Evolutionary conservation across 2,329 filamentous ascomycete species (phyloP).

Genomic region (Aspergillus sp.): DNA sequence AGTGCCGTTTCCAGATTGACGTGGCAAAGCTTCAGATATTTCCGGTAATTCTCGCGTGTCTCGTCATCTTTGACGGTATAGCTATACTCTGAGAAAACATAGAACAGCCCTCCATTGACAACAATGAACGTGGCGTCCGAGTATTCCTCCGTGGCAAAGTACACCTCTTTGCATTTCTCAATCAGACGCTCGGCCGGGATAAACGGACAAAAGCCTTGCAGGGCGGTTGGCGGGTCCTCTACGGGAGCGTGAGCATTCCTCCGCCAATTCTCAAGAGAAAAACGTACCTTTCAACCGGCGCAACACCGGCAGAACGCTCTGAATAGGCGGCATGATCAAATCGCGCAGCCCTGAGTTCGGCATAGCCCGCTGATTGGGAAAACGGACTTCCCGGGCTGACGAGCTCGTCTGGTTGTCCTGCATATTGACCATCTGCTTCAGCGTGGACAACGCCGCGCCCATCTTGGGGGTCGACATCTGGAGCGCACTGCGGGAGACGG

Average conservation of each 20-base stretch:
- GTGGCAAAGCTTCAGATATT: slow-evolving; percentile 38
- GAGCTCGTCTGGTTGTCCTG: slow-evolving; percentile 30
- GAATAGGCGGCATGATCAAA: slow-evolving; percentile 37
- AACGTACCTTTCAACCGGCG: slow-evolving; percentile 34
- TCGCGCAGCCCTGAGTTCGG: slow-evolving; percentile 30
- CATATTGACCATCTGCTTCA: slow-evolving; percentile 40
- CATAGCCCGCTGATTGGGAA: slow-evolving; percentile 24
- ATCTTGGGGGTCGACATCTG: slow-evolving; percentile 40
- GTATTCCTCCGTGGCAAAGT: slow-evolving; percentile 45
- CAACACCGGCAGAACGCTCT: slow-evolving; percentile 33
- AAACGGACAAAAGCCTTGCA: slow-evolving; percentile 34
- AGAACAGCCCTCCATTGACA: slow-evolving; percentile 39
- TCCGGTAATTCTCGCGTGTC: slow-evolving; percentile 25
- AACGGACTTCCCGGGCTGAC: slow-evolving; percentile 25
- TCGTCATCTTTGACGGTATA: slow-evolving; percentile 19
- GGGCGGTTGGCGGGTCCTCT: slow-evolving; percentile 23
- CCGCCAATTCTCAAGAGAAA: too few species aligned
- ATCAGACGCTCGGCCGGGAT: slow-evolving; percentile 34
- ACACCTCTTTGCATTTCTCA: slow-evolving; percentile 43
- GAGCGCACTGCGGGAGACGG: slow-evolving; percentile 35
- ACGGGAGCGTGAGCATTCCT: not conserved
- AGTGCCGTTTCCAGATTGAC: slow-evolving; percentile 47
- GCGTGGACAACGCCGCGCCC: slow-evolving; percentile 36
- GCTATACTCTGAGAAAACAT: slow-evolving; percentile 36
- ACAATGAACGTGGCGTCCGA: slow-evolving; percentile 41